These are phyloP conservation scores for Urtica urens DNA, from an alignment of 306 rosid species.

Conservation along the genomic window DNA sequence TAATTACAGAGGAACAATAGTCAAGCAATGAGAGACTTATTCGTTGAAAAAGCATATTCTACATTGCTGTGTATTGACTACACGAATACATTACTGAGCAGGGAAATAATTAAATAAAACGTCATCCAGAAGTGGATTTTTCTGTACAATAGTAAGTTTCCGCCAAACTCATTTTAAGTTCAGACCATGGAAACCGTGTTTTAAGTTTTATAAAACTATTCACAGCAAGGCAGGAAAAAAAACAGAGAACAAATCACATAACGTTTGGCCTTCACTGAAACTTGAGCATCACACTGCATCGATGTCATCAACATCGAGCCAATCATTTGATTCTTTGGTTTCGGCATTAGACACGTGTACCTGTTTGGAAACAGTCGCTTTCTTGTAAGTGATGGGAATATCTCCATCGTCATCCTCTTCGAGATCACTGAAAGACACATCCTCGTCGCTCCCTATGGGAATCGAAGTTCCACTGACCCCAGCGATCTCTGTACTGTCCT, in stretches of 20 bases:
- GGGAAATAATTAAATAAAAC: conserved; percentile 21
- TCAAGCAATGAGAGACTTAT: too few relatives aligned
- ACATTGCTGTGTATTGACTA: conserved; percentile 25
- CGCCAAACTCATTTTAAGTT: conserved; percentile 25
- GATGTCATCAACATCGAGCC: conserved; percentile 84
- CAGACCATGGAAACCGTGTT: conserved; percentile 24
- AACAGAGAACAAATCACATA: conserved; percentile 18
- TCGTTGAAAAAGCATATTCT: too few relatives aligned
- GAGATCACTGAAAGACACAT: conserved; percentile 91
- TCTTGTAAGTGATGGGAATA: conserved; percentile 39
- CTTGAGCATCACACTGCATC: conserved; percentile 56
- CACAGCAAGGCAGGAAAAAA: conserved; percentile 28
- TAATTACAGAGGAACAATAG: too few relatives aligned
- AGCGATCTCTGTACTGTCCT: conserved; percentile 61
- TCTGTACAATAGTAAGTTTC: conserved; percentile 45
- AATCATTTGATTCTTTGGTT: conserved; percentile 75
- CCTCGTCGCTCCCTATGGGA: conserved; percentile 63
- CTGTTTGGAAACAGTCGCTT: conserved; percentile 48
- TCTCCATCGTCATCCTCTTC: conserved; percentile 88
- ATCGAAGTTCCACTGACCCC: conserved; percentile 49
- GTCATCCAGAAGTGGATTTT: conserved; percentile 29
- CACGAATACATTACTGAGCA: conserved; percentile 17
- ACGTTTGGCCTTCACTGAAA: too few relatives aligned
- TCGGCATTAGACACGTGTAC: conserved; percentile 43
- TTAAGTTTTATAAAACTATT: conserved; percentile 34